These are phyloP conservation scores for Teunomyces cretensis DNA, from an alignment of 805 yeast genomes.

Conservation along the genomic window DNA sequence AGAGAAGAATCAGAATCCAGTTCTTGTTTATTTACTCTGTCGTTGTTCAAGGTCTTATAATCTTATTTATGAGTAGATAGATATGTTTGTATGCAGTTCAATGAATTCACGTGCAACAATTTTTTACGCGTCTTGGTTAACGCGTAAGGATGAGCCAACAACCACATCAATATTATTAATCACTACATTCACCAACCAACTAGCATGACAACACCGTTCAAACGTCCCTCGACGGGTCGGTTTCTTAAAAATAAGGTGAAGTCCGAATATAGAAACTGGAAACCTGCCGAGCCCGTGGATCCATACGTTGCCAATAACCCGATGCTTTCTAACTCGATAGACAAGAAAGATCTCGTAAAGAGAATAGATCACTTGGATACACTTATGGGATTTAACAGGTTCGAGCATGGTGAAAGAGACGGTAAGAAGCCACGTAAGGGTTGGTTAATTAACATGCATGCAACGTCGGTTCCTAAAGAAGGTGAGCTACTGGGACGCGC, in stretches of 20 bases:
- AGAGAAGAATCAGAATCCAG: conserved; percentile 79
- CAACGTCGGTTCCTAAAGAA: conserved; percentile 66
- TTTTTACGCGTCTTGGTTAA: background rate
- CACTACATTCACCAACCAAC: background rate
- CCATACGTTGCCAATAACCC: conserved; percentile 32
- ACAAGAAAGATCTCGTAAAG: conserved; percentile 53
- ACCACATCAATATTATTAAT: background rate
- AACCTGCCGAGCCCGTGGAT: conserved; percentile 3
- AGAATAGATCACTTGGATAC: conserved; percentile 70
- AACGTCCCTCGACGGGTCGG: conserved; percentile 54
- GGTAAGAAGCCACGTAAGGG: conserved; percentile 58
- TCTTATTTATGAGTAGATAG: conserved; percentile 62
- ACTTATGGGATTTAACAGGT: conserved; percentile 85
- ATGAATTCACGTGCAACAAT: background rate
- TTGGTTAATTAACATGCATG: conserved; percentile 94
- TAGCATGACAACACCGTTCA: conserved; percentile 19
- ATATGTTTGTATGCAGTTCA: background rate
- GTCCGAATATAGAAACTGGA: conserved; percentile 16
- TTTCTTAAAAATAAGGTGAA: conserved; percentile 43
- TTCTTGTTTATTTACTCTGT: conserved; percentile 84
- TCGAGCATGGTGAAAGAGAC: conserved; percentile 64
- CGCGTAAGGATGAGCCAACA: background rate
- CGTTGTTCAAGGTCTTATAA: conserved; percentile 69
- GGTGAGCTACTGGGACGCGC: conserved; percentile 64
- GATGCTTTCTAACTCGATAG: conserved; percentile 36